Percentiles rank a stretch among this genome's conserved stretches.
Evolutionary conservation across 2,329 filamentous ascomycete genomes (phyloP).

Genomic region (Paraconiothyrium sp.): DNA sequence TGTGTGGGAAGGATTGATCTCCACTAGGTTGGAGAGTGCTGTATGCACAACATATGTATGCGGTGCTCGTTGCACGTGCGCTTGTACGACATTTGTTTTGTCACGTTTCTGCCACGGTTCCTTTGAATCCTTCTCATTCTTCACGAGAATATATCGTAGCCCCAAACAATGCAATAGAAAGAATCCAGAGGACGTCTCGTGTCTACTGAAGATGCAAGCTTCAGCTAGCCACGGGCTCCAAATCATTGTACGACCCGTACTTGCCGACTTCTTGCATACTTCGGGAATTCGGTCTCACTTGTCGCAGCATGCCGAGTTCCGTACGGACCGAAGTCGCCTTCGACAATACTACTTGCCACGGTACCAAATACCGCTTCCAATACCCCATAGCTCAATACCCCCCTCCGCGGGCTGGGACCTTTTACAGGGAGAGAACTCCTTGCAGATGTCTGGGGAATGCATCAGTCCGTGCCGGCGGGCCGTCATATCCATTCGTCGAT

Average conservation of each 20-base stretch:
- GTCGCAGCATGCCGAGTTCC: slow-evolving; percentile 6
- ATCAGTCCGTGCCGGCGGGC: slow-evolving; percentile 27
- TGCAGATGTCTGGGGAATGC: slow-evolving; percentile 28
- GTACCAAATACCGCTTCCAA: too few relatives aligned
- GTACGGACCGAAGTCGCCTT: background rate
- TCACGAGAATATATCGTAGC: background rate
- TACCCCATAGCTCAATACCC: slow-evolving; percentile 14
- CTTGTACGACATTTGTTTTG: slow-evolving; percentile 9
- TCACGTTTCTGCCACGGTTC: background rate
- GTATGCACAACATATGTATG: slow-evolving; percentile 4
- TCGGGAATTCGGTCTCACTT: slow-evolving; percentile 2
- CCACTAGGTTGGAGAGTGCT: slow-evolving; percentile 7
- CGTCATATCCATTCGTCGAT: slow-evolving; percentile 22
- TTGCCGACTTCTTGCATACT: background rate
- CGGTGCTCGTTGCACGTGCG: background rate
- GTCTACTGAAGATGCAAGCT: background rate
- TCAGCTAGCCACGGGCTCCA: background rate
- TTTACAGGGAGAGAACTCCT: slow-evolving; percentile 11
- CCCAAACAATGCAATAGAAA: background rate
- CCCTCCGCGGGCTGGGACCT: background rate
- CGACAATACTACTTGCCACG: too few relatives aligned
- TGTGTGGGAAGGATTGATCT: background rate
- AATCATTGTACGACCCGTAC: background rate
- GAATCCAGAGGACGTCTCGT: background rate
- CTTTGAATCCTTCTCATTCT: background rate